A percentile compares a stretch with the other conserved stretches of the same genome.
Evolutionary conservation across 345 rosid genomes (phyloP).

Genomic region (Pugionium dolabratum): DNA sequence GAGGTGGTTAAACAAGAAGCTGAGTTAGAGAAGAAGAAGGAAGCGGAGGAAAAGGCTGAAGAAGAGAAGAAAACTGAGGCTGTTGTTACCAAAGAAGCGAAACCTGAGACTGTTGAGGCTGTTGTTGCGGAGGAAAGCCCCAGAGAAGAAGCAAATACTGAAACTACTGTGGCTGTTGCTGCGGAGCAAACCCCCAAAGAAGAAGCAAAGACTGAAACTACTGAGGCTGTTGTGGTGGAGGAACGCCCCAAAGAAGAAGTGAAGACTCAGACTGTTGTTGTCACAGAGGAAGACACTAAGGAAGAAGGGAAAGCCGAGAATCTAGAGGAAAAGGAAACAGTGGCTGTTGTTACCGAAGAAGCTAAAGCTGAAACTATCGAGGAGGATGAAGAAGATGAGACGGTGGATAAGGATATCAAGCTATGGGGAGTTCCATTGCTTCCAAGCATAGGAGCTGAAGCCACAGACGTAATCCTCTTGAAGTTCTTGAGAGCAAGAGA

Average conservation of each 20-base stretch:
- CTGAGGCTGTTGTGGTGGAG: conserved; percentile 17
- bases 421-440: conserved; percentile 82
- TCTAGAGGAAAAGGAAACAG: conserved; percentile 26
- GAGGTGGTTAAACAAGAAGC: not conserved
- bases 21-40: conserved; percentile 14
- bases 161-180: not conserved
- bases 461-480: not conserved
- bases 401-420: conserved; percentile 50
- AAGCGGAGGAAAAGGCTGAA: conserved; percentile 8
- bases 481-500: not conserved
- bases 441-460: conserved; percentile 46
- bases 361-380: conserved; percentile 31
- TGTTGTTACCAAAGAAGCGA: conserved; percentile 19
- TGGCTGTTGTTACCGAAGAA: conserved; percentile 35
- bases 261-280: conserved; percentile 33
- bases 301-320: conserved; percentile 42
- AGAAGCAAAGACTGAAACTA: conserved; percentile 26
- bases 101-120: conserved; percentile 26
- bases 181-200: not conserved
- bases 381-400: conserved; percentile 30
- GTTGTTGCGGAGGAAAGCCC: conserved; percentile 30
- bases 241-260: conserved; percentile 28
- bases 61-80: conserved; percentile 8
- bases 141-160: conserved; percentile 34
- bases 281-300: conserved; percentile 33